These are phyloP conservation scores for Aspergillus novoparasiticus DNA, from an alignment of 2,329 filamentous ascomycete species.

Conservation along the genomic window DNA sequence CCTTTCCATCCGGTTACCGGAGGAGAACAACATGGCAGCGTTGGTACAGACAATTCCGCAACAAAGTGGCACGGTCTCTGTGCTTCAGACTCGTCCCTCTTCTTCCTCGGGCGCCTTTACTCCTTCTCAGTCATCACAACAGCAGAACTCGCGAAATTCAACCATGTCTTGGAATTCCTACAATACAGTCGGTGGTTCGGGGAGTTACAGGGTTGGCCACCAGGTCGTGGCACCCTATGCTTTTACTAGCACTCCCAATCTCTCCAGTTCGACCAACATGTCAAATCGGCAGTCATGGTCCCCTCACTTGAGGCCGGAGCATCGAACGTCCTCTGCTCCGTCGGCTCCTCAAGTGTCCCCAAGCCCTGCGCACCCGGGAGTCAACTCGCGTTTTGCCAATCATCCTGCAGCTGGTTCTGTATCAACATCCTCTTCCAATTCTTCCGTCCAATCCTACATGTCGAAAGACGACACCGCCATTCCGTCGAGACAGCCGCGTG, in stretches of 20 bases:
- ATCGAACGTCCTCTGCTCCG: slow-evolving; percentile 58
- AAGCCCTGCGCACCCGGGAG: slow-evolving; percentile 31
- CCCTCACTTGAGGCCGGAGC: slow-evolving; percentile 60
- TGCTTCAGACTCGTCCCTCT: slow-evolving; percentile 73
- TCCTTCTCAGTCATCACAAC: slow-evolving; percentile 33
- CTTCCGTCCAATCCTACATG: slow-evolving; percentile 46
- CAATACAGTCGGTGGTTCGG: slow-evolving; percentile 40
- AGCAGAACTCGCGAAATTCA: slow-evolving; percentile 44
- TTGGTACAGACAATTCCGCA: slow-evolving; percentile 80
- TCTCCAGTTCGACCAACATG: slow-evolving; percentile 55
- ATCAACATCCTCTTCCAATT: slow-evolving; percentile 55
- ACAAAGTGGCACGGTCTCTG: slow-evolving; percentile 71
- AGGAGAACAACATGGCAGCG: slow-evolving; percentile 70
- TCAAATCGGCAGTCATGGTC: slow-evolving; percentile 57
- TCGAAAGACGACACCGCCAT: slow-evolving; percentile 55
- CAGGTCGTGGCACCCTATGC: slow-evolving; percentile 76
- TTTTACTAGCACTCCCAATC: slow-evolving; percentile 70
- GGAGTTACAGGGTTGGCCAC: slow-evolving; percentile 52
- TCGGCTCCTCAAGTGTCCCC: slow-evolving; percentile 45
- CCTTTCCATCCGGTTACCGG: slow-evolving; percentile 19
- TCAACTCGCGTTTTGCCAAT: slow-evolving; percentile 41
- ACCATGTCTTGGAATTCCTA: slow-evolving; percentile 47
- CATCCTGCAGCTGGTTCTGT: slow-evolving; percentile 56
- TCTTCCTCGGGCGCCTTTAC: slow-evolving; percentile 64
- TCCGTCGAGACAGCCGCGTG: slow-evolving; percentile 40